A percentile compares a stretch with the other conserved stretches of the same genome.
Evolutionary conservation across 225 moss, liverwort and hornwort genomes (phyloP).

Genomic region (Antitrichia curtipendula): DNA sequence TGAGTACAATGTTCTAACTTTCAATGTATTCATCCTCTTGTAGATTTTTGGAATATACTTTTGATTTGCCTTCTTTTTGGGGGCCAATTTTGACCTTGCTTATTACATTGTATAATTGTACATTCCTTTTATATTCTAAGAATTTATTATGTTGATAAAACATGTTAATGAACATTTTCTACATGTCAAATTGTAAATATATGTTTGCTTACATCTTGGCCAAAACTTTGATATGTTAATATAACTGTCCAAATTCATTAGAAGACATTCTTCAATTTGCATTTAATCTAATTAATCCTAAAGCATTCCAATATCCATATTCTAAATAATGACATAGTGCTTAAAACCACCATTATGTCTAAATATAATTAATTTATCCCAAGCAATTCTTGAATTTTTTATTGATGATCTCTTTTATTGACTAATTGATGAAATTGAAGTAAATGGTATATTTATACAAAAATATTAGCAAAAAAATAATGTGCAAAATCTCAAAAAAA

Average conservation of each 20-base stretch:
- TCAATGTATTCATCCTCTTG: not conserved
- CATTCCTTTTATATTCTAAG: not conserved
- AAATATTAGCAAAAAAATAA: not conserved
- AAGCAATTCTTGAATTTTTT: not conserved
- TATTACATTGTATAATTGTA: not conserved
- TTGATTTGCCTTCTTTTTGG: not conserved
- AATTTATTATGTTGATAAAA: not conserved
- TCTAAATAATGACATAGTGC: fast-evolving
- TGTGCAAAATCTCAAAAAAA: not conserved
- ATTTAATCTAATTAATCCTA: not conserved
- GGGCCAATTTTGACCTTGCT: not conserved
- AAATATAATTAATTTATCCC: not conserved
- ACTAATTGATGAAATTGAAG: not conserved
- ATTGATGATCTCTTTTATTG: too few species aligned
- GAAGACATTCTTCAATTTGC: not conserved
- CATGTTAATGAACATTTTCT: not conserved
- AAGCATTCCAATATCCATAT: not conserved
- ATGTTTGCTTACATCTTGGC: not conserved
- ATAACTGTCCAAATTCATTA: not conserved
- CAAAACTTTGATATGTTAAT: not conserved
- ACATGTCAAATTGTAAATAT: not conserved
- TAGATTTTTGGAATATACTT: not conserved
- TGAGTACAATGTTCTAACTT: not conserved
- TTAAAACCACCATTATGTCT: not conserved
- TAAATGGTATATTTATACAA: not conserved